Conservation (phyloP, 768 basidiomycete genomes). For the Kockovaella imperatae region DNA sequence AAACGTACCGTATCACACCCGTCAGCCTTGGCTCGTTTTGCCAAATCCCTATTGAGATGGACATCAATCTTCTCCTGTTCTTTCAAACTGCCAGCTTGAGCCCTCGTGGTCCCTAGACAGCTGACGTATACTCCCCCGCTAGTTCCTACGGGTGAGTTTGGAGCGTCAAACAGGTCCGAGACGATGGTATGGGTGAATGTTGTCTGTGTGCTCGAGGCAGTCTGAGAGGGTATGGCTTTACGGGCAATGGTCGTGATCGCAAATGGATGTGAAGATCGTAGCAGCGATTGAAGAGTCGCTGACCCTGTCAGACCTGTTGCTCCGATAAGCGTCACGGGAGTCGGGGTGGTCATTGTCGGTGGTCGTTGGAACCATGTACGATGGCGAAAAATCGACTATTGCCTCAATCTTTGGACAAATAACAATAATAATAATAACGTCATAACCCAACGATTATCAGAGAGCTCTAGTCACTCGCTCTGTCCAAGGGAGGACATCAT, state of each 20-base stretch:
- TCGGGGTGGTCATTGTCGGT: constrained; percentile 1
- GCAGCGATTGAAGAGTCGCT: constrained; percentile 18
- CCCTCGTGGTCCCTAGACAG: constrained; percentile 39
- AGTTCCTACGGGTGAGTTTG: constrained; percentile 4
- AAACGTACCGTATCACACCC: constrained; percentile 33
- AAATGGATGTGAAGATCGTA: constrained; percentile 23
- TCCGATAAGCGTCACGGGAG: constrained; percentile 31
- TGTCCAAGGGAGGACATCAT: no score
- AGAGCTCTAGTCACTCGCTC: no score
- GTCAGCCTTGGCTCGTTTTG: constrained; percentile 33
- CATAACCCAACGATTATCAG: no score
- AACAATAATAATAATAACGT: no score
- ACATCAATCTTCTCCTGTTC: constrained; percentile 37
- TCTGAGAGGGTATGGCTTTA: constrained; percentile 9
- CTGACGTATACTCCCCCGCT: constrained; percentile 23
- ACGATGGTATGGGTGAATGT: constrained; percentile 17
- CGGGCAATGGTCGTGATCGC: constrained; percentile 36
- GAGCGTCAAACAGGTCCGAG: constrained; percentile 12
- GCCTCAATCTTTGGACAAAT: no score
- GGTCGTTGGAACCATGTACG: no score
- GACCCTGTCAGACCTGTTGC: constrained; percentile 41
- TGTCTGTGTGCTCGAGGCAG: constrained; percentile 7
- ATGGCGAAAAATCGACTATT: no score
- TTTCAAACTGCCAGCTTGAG: constrained; percentile 27
- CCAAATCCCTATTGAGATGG: constrained; percentile 34